A percentile compares a stretch with the other conserved stretches of the same genome.
phyloP scores from a whole-genome alignment of 495 filamentous ascomycete genomes.

The Hyphodiscus hymeniophilus region DNA sequence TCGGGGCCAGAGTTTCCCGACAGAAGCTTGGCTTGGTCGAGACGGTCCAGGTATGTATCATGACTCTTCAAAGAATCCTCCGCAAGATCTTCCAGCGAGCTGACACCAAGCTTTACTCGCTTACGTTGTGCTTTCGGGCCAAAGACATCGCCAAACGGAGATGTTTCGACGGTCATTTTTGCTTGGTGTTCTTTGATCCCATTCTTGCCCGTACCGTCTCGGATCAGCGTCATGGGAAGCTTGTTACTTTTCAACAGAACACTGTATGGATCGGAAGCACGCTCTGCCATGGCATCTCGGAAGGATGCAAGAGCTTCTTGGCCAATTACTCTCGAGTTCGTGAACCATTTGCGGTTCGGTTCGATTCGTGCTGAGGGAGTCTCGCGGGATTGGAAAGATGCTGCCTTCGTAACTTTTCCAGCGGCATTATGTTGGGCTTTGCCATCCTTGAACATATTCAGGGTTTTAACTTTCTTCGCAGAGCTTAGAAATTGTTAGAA shows the following conservation, averaged over 20 bases:
- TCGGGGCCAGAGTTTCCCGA: slow-evolving; percentile 55
- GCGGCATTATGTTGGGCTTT: slow-evolving; percentile 64
- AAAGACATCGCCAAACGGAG: slow-evolving; percentile 83
- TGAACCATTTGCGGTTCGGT: slow-evolving; percentile 77
- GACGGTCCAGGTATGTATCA: slow-evolving; percentile 66
- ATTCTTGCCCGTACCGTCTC: slow-evolving; percentile 58
- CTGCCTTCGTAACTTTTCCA: slow-evolving; percentile 71
- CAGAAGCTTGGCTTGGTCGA: slow-evolving; percentile 62
- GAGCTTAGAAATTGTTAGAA: slow-evolving; percentile 33
- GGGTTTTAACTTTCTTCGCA: slow-evolving; percentile 77
- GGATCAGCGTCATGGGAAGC: slow-evolving; percentile 74
- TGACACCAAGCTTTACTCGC: slow-evolving; percentile 76
- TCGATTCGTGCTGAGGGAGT: slow-evolving; percentile 82
- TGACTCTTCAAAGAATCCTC: slow-evolving; percentile 69
- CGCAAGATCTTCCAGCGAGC: slow-evolving; percentile 72
- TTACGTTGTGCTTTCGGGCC: slow-evolving; percentile 92
- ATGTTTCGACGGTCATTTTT: slow-evolving; percentile 85
- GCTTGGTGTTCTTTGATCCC: slow-evolving; percentile 86
- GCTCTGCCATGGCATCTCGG: slow-evolving; percentile 85
- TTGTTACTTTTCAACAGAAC: slow-evolving; percentile 93
- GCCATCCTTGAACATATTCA: slow-evolving; percentile 85
- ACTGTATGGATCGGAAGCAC: slow-evolving; percentile 82
- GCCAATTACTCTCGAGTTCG: slow-evolving; percentile 50
- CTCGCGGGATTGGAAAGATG: slow-evolving; percentile 72
- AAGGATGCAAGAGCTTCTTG: slow-evolving; percentile 71